phyloP scores from a whole-genome alignment of 73 alveolate species.

The Effrenium voratum region DNA sequence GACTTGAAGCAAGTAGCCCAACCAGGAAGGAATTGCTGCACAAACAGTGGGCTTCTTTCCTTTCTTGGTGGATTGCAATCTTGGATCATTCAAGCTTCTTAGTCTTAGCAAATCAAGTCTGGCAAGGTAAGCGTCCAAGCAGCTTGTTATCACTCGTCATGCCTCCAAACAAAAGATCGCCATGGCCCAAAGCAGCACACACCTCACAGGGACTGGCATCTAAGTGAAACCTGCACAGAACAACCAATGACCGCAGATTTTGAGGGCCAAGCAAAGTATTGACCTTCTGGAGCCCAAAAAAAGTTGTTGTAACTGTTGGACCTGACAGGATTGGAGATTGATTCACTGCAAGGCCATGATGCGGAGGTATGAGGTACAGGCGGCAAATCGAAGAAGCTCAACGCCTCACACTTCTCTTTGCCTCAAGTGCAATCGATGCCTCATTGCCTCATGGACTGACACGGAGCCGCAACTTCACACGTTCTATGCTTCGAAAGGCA shows the following conservation, averaged over 20 bases:
- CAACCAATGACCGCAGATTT: background rate
- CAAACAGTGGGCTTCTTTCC: no score
- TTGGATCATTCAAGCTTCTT: no score
- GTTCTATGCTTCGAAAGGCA: background rate
- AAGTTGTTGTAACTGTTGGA: constrained; percentile 75
- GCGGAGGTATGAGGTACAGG: background rate
- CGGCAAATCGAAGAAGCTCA: constrained; percentile 81
- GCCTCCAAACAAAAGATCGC: constrained; percentile 83
- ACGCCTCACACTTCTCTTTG: constrained; percentile 86
- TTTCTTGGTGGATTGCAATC: no score
- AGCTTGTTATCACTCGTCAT: constrained; percentile 86
- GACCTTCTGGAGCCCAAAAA: constrained; percentile 93
- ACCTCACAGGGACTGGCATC: background rate
- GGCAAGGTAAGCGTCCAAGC: no score
- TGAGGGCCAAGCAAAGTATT: background rate
- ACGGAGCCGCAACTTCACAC: no score
- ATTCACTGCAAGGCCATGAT: background rate
- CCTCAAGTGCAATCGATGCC: background rate
- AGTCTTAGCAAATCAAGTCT: no score
- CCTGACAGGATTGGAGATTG: background rate
- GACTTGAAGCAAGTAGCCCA: no score
- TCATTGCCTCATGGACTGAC: background rate
- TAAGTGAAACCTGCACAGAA: background rate
- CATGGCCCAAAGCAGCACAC: constrained; percentile 90
- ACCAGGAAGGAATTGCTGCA: no score